Evolutionary conservation across 2,329 filamentous ascomycete genomes (phyloP).

Genomic region (Daldinia eschscholtzii): DNA sequence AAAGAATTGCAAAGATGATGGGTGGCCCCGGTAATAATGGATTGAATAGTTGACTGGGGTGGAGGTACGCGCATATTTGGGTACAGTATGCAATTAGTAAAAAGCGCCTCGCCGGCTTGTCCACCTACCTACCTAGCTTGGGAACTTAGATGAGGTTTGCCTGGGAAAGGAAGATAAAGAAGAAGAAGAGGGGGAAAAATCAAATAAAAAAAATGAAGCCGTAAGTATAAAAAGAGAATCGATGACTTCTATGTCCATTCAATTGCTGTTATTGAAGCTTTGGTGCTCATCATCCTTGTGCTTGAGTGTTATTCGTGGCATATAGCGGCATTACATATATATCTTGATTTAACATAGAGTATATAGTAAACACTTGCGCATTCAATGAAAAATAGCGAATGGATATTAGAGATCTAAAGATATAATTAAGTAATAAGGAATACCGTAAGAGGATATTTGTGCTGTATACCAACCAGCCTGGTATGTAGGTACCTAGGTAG

Average conservation of each 20-base stretch:
- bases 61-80: background rate
- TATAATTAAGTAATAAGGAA: no score
- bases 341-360: background rate
- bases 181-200: no score
- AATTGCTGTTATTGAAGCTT: background rate
- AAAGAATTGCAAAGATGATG: background rate
- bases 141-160: background rate
- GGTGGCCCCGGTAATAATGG: background rate
- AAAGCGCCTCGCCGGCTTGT: background rate
- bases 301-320: background rate
- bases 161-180: background rate
- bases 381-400: no score
- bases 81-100: slow-evolving; percentile 6
- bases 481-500: no score
- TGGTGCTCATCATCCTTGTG: background rate
- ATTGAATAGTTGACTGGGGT: background rate
- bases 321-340: background rate
- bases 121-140: background rate
- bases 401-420: no score
- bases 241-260: background rate
- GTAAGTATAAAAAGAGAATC: slow-evolving; percentile 4
- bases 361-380: background rate
- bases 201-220: background rate
- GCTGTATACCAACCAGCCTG: no score
- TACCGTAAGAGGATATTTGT: no score